Evolutionary conservation across 805 yeast genomes (phyloP).

Genomic region (Candida nonsorbophila): DNA sequence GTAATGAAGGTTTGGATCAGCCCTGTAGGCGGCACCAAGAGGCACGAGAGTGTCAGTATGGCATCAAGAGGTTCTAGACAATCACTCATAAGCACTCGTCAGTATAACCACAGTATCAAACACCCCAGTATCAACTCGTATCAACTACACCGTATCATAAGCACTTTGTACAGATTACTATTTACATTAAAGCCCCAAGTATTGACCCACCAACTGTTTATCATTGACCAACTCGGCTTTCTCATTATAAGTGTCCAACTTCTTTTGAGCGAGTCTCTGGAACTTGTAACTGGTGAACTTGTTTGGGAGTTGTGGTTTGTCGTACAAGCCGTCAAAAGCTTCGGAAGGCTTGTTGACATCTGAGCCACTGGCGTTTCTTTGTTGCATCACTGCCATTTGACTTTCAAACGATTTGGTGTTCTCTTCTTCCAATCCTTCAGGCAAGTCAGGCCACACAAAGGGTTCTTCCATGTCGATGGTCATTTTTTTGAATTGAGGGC

Average conservation of each 20-base stretch:
- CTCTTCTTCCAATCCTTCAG: conserved; percentile 29
- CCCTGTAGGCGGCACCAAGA: background rate
- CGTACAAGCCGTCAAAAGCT: conserved; percentile 68
- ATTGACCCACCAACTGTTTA: conserved; percentile 22
- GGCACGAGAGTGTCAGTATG: background rate
- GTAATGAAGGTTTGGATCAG: conserved; percentile 1
- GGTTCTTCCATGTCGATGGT: conserved; percentile 95
- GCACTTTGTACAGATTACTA: too few relatives aligned
- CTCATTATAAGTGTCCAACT: conserved; percentile 13
- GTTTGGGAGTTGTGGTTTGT: conserved; percentile 38
- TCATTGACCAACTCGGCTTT: conserved; percentile 20
- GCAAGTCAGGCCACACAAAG: conserved; percentile 83
- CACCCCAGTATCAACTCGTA: background rate
- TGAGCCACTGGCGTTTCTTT: conserved; percentile 53
- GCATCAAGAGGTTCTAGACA: background rate
- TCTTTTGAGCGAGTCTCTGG: conserved; percentile 19
- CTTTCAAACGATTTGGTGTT: conserved; percentile 40
- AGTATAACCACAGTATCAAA: too few relatives aligned
- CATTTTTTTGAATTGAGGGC: conserved; percentile 88
- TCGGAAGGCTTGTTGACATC: conserved; percentile 62
- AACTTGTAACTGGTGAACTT: conserved; percentile 25
- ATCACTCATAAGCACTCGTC: too few relatives aligned
- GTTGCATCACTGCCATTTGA: conserved; percentile 45
- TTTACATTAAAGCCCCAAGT: conserved; percentile 25
- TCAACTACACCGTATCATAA: background rate